Percentiles rank a stretch among this genome's conserved stretches.
These are phyloP conservation scores for Bacidia gigantensis DNA, from an alignment of 495 filamentous ascomycete species.

Conservation along the genomic window DNA sequence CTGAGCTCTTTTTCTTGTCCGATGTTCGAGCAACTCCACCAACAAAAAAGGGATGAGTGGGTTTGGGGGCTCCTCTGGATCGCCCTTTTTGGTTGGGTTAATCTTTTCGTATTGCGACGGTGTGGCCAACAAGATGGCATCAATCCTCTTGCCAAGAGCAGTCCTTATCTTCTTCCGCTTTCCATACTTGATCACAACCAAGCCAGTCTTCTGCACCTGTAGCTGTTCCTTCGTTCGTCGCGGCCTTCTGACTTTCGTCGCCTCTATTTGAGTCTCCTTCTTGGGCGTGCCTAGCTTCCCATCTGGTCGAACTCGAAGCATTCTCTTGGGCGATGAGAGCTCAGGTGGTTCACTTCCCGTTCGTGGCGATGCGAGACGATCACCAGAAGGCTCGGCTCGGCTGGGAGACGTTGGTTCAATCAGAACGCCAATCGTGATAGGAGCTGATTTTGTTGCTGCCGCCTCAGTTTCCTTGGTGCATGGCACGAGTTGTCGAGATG, in stretches of 20 bases:
- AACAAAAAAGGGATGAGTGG: conserved; percentile 73
- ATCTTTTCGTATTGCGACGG: background rate
- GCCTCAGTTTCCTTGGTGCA: background rate
- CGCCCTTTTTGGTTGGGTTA: conserved; percentile 7
- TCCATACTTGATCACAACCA: conserved; percentile 37
- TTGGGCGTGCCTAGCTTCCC: conserved; percentile 45
- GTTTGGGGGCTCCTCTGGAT: conserved; percentile 35
- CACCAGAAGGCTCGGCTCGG: background rate
- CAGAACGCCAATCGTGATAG: background rate
- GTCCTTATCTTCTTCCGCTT: conserved; percentile 12
- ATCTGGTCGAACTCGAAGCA: conserved; percentile 40
- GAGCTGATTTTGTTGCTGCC: background rate
- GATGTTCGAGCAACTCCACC: conserved; percentile 12
- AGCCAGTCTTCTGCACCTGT: conserved; percentile 14
- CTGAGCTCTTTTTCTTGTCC: background rate
- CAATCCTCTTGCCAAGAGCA: conserved; percentile 33
- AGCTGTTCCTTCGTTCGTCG: conserved; percentile 17
- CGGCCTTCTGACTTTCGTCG: conserved; percentile 20
- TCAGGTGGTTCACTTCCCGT: background rate
- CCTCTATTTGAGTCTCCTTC: conserved; percentile 17
- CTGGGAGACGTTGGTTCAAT: background rate
- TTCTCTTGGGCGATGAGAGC: conserved; percentile 22
- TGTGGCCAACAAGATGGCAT: conserved; percentile 33
- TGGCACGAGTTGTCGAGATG: background rate
- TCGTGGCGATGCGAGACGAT: background rate